These are phyloP conservation scores for Salmacisia buchloeana DNA, from an alignment of 1,284 basidiomycete genomes.

Conservation along the genomic window DNA sequence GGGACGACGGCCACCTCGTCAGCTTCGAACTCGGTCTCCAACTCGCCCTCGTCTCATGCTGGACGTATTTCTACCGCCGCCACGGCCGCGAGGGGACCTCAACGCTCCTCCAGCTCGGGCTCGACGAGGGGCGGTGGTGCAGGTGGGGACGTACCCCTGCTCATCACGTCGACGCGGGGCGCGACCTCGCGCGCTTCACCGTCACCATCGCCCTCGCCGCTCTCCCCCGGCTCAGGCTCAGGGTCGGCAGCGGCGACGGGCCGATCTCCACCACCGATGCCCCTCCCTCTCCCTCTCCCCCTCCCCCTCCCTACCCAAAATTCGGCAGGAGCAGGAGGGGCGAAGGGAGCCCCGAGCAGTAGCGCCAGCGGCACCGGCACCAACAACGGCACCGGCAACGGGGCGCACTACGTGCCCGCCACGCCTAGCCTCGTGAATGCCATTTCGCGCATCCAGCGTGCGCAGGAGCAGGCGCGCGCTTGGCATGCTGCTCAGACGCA, in stretches of 20 bases:
- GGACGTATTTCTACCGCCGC: too few relatives aligned
- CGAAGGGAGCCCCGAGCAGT: background rate
- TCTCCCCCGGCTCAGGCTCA: slow-evolving; percentile 5
- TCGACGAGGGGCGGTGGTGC: too few relatives aligned
- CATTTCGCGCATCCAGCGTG: slow-evolving; percentile 36
- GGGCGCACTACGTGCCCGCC: slow-evolving; percentile 25
- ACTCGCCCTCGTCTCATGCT: too few relatives aligned
- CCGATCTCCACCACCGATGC: slow-evolving; percentile 14
- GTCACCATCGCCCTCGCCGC: background rate
- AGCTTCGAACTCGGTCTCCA: background rate
- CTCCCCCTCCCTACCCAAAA: slow-evolving; percentile 18
- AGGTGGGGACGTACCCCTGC: background rate
- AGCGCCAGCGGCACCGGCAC: background rate
- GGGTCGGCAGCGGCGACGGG: slow-evolving; percentile 9
- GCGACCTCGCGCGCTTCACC: background rate
- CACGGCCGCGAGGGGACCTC: too few relatives aligned
- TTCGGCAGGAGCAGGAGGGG: background rate
- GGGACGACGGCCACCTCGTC: slow-evolving; percentile 19
- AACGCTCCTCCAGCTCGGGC: too few relatives aligned
- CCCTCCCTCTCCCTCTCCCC: slow-evolving; percentile 15
- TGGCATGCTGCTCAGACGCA: slow-evolving; percentile 17
- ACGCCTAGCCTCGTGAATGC: slow-evolving; percentile 40
- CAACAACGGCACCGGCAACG: background rate
- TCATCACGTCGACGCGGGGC: slow-evolving; percentile 3
- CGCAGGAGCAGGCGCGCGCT: slow-evolving; percentile 33